These are phyloP conservation scores for Lactuca saligna DNA, from an alignment of 129 eudicot species.

Conservation along the genomic window DNA sequence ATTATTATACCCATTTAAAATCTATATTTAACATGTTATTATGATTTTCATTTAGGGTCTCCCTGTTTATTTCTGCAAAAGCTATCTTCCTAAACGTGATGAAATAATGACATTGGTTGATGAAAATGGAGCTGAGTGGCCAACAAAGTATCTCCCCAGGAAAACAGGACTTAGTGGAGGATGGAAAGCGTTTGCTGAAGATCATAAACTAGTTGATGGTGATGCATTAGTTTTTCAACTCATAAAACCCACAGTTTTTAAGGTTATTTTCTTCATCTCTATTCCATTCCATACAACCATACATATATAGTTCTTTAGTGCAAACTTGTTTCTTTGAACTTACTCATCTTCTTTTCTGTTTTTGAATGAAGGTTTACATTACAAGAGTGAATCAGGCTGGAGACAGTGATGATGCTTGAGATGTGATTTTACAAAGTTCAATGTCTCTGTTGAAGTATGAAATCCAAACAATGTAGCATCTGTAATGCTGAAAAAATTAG, in stretches of 20 bases:
- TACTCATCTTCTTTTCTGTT: constrained; percentile 3
- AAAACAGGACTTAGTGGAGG: constrained; percentile 95
- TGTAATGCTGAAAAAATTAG: not conserved
- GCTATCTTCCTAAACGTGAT: constrained; percentile 59
- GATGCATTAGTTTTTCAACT: constrained; percentile 87
- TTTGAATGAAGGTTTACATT: constrained; percentile 56
- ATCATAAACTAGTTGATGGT: constrained; percentile 81
- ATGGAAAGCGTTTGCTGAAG: constrained; percentile 84
- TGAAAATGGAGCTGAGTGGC: constrained; percentile 73
- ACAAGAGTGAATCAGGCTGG: constrained; percentile 53
- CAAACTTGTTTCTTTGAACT: not conserved
- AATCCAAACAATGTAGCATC: not conserved
- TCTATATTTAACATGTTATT: not conserved
- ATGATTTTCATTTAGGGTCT: constrained; percentile 53
- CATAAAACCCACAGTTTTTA: constrained; percentile 48
- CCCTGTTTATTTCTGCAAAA: constrained; percentile 54
- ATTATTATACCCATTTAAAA: not conserved
- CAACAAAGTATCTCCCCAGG: constrained; percentile 60
- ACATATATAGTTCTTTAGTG: not conserved
- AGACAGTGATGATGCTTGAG: constrained; percentile 35
- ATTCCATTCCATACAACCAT: not conserved
- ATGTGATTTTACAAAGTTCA: constrained; percentile 11
- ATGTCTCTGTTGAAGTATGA: not conserved
- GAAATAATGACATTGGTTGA: constrained; percentile 54
- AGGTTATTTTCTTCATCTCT: constrained; percentile 43